phyloP scores from a whole-genome alignment of 1,139 yeast genomes.

The Taiozyma sp. region DNA sequence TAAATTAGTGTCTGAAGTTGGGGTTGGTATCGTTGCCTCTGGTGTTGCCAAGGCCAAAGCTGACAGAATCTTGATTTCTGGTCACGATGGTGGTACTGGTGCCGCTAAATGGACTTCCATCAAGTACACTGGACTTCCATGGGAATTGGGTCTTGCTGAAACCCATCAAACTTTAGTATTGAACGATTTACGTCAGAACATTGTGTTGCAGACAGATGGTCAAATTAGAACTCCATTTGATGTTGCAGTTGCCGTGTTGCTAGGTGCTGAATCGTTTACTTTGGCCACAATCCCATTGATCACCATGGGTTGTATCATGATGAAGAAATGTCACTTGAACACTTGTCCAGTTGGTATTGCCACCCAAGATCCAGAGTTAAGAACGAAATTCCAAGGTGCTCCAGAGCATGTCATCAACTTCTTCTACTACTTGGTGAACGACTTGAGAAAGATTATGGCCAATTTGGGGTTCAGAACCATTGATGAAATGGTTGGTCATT shows the following conservation, averaged over 20 bases:
- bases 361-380: slow-evolving; percentile 92
- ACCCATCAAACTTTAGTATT: slow-evolving; percentile 95
- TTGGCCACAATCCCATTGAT: slow-evolving; percentile 96
- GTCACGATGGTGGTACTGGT: slow-evolving; percentile 99
- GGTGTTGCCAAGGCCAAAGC: slow-evolving; percentile 99
- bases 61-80: slow-evolving; percentile 90
- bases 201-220: slow-evolving; percentile 94
- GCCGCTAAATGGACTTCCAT: slow-evolving; percentile 97
- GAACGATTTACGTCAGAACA: slow-evolving; percentile 94
- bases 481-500: slow-evolving; percentile 97
- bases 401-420: slow-evolving; percentile 98
- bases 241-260: slow-evolving; percentile 89
- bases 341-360: slow-evolving; percentile 99
- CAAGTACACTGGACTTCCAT: slow-evolving; percentile 95
- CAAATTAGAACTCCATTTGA: slow-evolving; percentile 92
- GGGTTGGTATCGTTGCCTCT: slow-evolving; percentile 98
- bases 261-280: slow-evolving; percentile 99
- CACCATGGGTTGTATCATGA: slow-evolving; percentile 96
- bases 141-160: slow-evolving; percentile 98
- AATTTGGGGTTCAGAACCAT: slow-evolving; percentile 90
- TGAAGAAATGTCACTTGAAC: slow-evolving; percentile 89
- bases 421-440: slow-evolving; percentile 91
- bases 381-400: slow-evolving; percentile 91
- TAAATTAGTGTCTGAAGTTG: slow-evolving; percentile 94
- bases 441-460: slow-evolving; percentile 90